Base-by-base conservation (phyloP, 148 eudicot species). In the Hydrangea macrophylla region DNA sequence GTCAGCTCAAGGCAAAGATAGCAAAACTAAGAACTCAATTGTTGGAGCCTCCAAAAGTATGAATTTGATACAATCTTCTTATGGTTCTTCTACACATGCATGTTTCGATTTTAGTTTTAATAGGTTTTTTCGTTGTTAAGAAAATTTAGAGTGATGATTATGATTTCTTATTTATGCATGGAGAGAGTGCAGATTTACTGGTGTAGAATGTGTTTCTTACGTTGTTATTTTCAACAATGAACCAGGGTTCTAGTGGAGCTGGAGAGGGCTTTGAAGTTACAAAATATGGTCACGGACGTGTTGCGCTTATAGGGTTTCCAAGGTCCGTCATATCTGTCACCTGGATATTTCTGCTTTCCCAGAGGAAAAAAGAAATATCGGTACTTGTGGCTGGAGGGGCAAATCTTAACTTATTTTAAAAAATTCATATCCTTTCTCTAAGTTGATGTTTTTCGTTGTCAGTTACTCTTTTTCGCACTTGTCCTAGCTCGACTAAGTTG, bases 191-290 rank as follows among this genome's bases (percentile, higher is more conserved):
- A 35, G 39, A 35, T 35, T 35, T 3, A 35, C 8, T 35, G 8
- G 8, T 35, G 4, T 3, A 35, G 39, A 35, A 4, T 35, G 5
- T 35, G 8, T 4, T 35, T 35, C 8, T 35, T 35, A 30, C 45
- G 7, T 20, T 70, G 42, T 36, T 28, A 25, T 33, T 58, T 56
- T 37, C 25, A 64, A 70, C 59, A 55, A 59, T 81, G 73, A 60
- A 48, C 76, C 80, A 95, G 99, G 99, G 99, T 59, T 76, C 97
- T 60, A 91, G 96, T 83, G 99, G 96, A 73, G 96, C 96, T 71
- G 99, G 97, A 74, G 99, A 95, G 11, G 99, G 99, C 58, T 95
- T 95, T 79, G 99, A 95, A 85, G 99, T 95, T 60, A 91, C 99
- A 11, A 95, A 95, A 82, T 95, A 63, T 82, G 99, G 99, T 44